Percentiles rank a stretch among this genome's conserved stretches.
These are phyloP conservation scores for Scedosporium aurantiacum DNA, from an alignment of 2,329 filamentous ascomycete genomes.

Conservation along the genomic window DNA sequence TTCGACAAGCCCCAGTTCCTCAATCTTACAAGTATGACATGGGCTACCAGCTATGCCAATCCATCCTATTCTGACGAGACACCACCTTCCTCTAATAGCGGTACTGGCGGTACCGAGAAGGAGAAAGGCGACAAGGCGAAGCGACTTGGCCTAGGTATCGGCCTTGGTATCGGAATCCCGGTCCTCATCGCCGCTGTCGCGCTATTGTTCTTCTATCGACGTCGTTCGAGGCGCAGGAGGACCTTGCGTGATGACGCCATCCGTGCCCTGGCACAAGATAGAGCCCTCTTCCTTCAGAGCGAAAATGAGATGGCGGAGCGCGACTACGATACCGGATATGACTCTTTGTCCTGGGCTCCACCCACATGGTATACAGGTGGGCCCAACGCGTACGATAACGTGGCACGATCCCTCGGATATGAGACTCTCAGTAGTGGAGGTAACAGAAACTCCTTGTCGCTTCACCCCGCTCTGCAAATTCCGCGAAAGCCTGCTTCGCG, in stretches of 20 bases:
- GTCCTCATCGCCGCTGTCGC: constrained; percentile 35
- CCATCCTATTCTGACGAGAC: constrained; percentile 4
- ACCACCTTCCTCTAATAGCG: constrained; percentile 8
- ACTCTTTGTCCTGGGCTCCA: constrained; percentile 20
- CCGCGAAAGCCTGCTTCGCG: constrained; percentile 22
- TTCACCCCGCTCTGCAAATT: constrained; percentile 11
- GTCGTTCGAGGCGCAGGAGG: constrained; percentile 22
- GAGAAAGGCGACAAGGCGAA: constrained; percentile 13
- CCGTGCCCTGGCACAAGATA: constrained; percentile 37
- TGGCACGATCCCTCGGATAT: constrained; percentile 34
- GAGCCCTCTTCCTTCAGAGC: constrained; percentile 29
- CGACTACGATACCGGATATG: constrained; percentile 19
- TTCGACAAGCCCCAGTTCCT: constrained; percentile 32
- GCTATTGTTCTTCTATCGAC: constrained; percentile 38
- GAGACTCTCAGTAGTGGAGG: constrained; percentile 33
- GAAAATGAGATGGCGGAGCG: constrained; percentile 36
- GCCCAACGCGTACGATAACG: constrained; percentile 27
- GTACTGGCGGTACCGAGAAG: constrained; percentile 9
- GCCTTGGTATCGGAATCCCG: constrained; percentile 52
- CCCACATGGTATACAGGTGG: constrained; percentile 35
- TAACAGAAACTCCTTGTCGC: constrained; percentile 4
- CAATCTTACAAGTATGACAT: constrained; percentile 46
- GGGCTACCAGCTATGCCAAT: constrained; percentile 35
- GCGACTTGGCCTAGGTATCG: constrained; percentile 48
- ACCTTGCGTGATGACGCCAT: constrained; percentile 34